Evolutionary conservation across 441 rosid species (phyloP).

Genomic region (Euphorbia celastroides): DNA sequence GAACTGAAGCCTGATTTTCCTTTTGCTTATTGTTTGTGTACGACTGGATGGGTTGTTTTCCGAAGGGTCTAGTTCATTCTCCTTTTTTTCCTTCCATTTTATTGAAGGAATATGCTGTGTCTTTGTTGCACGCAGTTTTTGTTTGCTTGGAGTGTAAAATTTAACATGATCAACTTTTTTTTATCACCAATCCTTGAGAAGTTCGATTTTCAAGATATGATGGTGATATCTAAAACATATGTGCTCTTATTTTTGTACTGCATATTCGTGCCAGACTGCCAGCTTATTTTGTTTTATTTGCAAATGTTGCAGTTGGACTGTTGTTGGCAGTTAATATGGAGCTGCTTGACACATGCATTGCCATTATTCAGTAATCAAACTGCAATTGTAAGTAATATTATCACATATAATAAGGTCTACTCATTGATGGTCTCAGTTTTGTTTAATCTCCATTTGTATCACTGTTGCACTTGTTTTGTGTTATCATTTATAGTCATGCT

Average conservation of each 20-base stretch:
- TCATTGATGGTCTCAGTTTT: background rate
- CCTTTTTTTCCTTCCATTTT: background rate
- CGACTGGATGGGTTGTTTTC: background rate
- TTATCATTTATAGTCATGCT: background rate
- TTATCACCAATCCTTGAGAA: background rate
- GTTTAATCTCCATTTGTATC: background rate
- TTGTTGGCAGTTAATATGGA: slow-evolving; percentile 88
- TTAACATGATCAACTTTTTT: background rate
- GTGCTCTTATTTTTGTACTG: slow-evolving; percentile 3
- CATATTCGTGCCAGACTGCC: slow-evolving; percentile 20
- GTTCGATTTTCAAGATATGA: background rate
- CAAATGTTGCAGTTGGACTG: slow-evolving; percentile 46
- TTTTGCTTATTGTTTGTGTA: slow-evolving; percentile 1
- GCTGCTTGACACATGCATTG: slow-evolving; percentile 64
- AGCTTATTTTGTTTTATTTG: slow-evolving; percentile 25
- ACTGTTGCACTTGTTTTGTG: background rate
- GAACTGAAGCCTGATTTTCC: background rate
- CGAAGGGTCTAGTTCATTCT: background rate
- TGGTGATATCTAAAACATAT: slow-evolving; percentile 8
- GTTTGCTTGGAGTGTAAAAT: background rate
- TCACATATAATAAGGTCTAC: background rate
- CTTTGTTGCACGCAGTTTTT: background rate
- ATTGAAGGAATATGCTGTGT: background rate
- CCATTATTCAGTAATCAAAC: slow-evolving; percentile 72
- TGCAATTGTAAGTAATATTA: slow-evolving; percentile 56